Percentiles rank a stretch among this genome's conserved stretches.
Conservation (phyloP, 345 rosid genomes). For the thale cress (Arabidopsis thaliana) region DNA sequence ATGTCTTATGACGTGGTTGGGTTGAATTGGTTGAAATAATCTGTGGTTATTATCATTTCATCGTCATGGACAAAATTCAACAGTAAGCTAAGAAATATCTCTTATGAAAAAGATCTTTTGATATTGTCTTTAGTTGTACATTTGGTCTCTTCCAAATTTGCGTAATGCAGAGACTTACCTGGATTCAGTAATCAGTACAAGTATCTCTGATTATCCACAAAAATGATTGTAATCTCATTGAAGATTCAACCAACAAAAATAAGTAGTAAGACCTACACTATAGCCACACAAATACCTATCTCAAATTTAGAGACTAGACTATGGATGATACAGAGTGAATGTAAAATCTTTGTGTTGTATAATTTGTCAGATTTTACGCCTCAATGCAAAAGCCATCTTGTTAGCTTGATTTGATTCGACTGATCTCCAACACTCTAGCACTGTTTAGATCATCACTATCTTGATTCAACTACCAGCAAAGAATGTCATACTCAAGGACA, state of each 20-base stretch:
- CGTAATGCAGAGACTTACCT: no score
- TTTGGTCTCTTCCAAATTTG: no score
- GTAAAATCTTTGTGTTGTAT: background rate
- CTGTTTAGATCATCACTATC: background rate
- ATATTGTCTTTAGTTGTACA: no score
- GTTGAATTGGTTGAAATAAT: background rate
- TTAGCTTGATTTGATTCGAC: background rate
- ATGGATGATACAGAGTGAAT: background rate
- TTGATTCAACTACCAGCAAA: background rate
- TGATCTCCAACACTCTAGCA: background rate
- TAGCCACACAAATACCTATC: background rate
- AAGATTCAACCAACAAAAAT: background rate
- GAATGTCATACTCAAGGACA: background rate
- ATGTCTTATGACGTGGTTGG: conserved; percentile 5
- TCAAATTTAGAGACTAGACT: background rate
- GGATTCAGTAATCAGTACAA: no score
- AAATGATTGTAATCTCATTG: no score
- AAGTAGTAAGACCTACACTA: background rate
- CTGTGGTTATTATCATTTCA: conserved; percentile 21
- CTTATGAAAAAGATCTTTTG: no score
- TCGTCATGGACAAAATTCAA: background rate
- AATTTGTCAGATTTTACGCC: background rate
- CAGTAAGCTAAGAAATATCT: background rate
- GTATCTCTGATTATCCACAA: no score
- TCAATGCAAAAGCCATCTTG: background rate